Base-by-base conservation (phyloP, 2,329 filamentous ascomycete species). In the Orbilia quercus region DNA sequence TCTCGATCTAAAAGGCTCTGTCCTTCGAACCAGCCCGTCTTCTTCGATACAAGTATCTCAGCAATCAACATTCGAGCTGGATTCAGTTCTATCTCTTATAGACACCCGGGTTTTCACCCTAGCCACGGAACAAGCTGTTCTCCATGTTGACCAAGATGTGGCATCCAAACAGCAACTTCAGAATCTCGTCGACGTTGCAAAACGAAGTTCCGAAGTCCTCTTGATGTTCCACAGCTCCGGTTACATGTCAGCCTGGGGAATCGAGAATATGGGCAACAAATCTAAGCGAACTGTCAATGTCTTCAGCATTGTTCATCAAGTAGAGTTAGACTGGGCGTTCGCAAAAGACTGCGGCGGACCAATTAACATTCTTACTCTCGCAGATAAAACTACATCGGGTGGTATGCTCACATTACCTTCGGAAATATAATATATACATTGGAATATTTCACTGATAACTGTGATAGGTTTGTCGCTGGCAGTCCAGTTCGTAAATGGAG, bases 201-300 rank as follows among this genome's bases (percentile, higher is more conserved):
- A 94, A 74, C 89, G 89, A 58, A 90, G 86, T 64, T 91, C 93
- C 0, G 95, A 99, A 79, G 87, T 99, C 1, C 95, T 92, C 76
- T 85, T 98, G 22, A 88, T 94, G 7, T 84, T 96, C 51, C 92
- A 98, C 80, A 88, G 89, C n/a, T 83, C 85, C 51, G 94, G 94
- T 0, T 88, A 89, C 76, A 91, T 98, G 90, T 92, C 91, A 42
- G 92, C 91, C 0, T 97, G 94, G 91, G 94, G 92, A 0, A 82
- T 99, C 64, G 93, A 98, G 80, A 93, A 94, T 78, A 86, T 96
- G 18, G 89, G 90, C 36, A 88, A 87, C 77, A 91, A 89, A 78
- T 83, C 84, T 31, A 87, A 86, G 76, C 87, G 86, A 70, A 84
- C 85, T 2, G 84, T 87, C 25, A 88, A 89, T 74, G 86, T 94